Percentiles rank a stretch among this genome's conserved stretches.
Evolutionary conservation across 306 rosid species (phyloP).

Genomic region (Lablab purpureus): DNA sequence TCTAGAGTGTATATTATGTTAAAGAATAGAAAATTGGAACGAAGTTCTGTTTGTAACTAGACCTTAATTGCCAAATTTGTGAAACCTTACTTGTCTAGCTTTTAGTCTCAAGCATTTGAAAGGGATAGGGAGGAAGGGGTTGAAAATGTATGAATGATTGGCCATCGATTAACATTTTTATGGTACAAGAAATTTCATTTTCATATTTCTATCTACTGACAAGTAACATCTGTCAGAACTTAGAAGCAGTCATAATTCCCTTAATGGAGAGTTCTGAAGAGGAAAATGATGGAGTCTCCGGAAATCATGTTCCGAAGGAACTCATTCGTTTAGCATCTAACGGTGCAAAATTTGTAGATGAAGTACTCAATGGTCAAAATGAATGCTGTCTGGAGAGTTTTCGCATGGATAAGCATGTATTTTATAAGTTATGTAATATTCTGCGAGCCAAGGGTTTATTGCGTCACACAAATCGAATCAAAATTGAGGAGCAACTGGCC

Average conservation of each 20-base stretch:
- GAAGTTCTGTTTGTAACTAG: not conserved
- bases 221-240: conserved; percentile 15
- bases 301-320: conserved; percentile 60
- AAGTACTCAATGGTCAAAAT: conserved; percentile 78
- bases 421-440: conserved; percentile 85
- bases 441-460: conserved; percentile 85
- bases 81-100: conserved; percentile 6
- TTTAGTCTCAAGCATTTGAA: not conserved
- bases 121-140: not conserved
- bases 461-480: conserved; percentile 85
- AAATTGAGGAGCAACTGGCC: conserved; percentile 93
- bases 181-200: conserved; percentile 26
- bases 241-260: conserved; percentile 38
- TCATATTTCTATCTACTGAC: conserved; percentile 17
- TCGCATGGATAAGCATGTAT: conserved; percentile 85
- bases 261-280: conserved; percentile 85
- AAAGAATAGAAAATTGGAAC: not conserved
- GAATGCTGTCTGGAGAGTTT: conserved; percentile 75
- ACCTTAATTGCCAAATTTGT: not conserved
- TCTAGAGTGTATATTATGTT: not conserved
- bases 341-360: conserved; percentile 84
- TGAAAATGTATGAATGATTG: not conserved
- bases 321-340: conserved; percentile 59
- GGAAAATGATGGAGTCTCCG: conserved; percentile 62
- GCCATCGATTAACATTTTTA: conserved; percentile 29